These are phyloP conservation scores for Phragmites australis DNA, from an alignment of 176 grass and related monocot genomes.

Conservation along the genomic window DNA sequence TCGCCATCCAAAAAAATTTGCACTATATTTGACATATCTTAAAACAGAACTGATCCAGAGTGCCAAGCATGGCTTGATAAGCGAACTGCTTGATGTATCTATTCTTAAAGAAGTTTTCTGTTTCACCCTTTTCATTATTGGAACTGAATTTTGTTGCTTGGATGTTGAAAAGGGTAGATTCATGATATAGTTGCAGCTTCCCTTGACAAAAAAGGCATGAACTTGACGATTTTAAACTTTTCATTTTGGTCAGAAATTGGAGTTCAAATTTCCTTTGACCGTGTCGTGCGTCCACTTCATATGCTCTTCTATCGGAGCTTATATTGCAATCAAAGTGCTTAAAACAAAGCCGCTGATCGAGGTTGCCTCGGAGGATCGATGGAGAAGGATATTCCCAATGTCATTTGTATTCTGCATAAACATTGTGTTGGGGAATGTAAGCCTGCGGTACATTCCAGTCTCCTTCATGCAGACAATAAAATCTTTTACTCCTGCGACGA, in stretches of 20 bases:
- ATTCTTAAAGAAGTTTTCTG: slow-evolving; percentile 8
- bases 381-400: slow-evolving; percentile 99
- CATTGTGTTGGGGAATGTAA: slow-evolving; percentile 93
- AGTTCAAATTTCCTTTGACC: slow-evolving; percentile 93
- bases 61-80: not conserved
- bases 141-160: not conserved
- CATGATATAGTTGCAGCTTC: not conserved
- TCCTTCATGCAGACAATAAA: slow-evolving; percentile 99
- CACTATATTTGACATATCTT: not conserved
- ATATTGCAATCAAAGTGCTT: slow-evolving; percentile 78
- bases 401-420: slow-evolving; percentile 98
- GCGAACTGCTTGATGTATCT: not conserved
- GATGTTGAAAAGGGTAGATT: not conserved
- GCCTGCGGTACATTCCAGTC: slow-evolving; percentile 88
- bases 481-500: slow-evolving; percentile 97
- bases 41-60: not conserved
- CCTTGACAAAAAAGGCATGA: not conserved
- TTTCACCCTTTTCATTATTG: not conserved
- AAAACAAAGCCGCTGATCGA: slow-evolving; percentile 89
- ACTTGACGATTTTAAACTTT: not conserved
- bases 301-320: slow-evolving; percentile 91
- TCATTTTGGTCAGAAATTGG: slow-evolving; percentile 70
- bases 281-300: slow-evolving; percentile 97
- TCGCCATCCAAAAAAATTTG: not conserved
- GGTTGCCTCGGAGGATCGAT: slow-evolving; percentile 75